Evolutionary conservation across 1,284 basidiomycete genomes (phyloP), one percentile per base, ranked within the genome.

Genomic region (Ustilago tritici): DNA sequence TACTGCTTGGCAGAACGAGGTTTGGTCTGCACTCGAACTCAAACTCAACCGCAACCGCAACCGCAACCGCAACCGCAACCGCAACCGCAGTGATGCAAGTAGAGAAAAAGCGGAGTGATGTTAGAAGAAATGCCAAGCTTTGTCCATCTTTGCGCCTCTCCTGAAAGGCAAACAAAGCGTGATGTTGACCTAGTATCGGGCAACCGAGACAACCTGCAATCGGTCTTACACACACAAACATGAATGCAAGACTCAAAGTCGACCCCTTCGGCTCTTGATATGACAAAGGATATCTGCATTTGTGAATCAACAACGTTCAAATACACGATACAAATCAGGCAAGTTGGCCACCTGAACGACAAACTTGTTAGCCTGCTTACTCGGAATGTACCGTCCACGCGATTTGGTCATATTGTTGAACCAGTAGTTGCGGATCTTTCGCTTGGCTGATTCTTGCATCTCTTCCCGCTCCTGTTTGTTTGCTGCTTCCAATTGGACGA

Each of bases 291-390:
- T 28, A 3, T 28, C 23, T 28, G 23, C 23, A 28, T 28, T 28
- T 28, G 23, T 28, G 23, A 9, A 15, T 77, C 62, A 82, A 56
- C 84, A 85, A 8, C 84, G 74, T 64, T 85, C 84, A 78, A 85
- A 85, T n/a, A 84, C 80, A n/a, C 82, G 79, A 69, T 85, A 85
- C 36, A 85, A 65, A 58, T 84, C 82, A 8, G 83, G 79, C 36
- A 85, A 59, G 32, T 76, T 83, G 17, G 84, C 82, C 3, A 85
- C 76, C 57, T 84, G 80, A 6, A 82, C 53, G 0, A 84, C 71
- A 31, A 57, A 68, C 31, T 68, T 57, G 59, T 71, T 71, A 4
- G 54, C 63, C 40, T 34, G 53, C 60, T 62, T 68, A 63, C 69
- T 76, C 5, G 74, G 65, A 34, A 65, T 38, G 40, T 71, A 76